Evolutionary conservation across 179 eudicot species (phyloP), one percentile per base, ranked within the genome.

Genomic region (Heliamphora pulchella): DNA sequence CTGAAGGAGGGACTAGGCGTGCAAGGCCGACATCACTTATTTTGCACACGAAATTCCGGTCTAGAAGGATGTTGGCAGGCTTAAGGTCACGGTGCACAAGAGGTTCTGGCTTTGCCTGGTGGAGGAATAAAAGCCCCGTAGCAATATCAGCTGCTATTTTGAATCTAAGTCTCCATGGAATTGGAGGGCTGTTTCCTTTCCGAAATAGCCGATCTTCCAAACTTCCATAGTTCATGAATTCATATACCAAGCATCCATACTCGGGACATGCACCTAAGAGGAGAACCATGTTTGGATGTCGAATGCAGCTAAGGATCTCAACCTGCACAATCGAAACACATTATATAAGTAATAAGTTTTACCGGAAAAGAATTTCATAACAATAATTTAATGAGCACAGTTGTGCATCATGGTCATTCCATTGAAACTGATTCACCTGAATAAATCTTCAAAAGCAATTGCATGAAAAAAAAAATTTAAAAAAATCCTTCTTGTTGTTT

Each of bases 211-310:
- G 83, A 63, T 89, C 91, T 46, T 89, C 91, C 58, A 89, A 82
- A 85, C 90, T 87, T 46, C 91, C 91, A 46, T 87, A 86, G 11
- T 81, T 82, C 91, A 89, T 89, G 86, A 87, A 86, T 77, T 89
- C 91, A n/a, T 89, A 89, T 51, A 89, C 91, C 47, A 89, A 84
- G 88, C 91, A 89, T 41, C 91, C 90, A 47, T 84, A 87, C 58
- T 89, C 90, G 2, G 91, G 91, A 70, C 90, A 89, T 3, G 91
- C 91, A 81, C 90, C 91, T 13, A 89, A 87, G 46, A 89, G 90
- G 48, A 89, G 88, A 22, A 89, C 91, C 91, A 89, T 89, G 84
- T 89, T 89, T 8, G 91, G 91, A 78, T 89, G 91, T 13, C 91
- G 70, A 46, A 89, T 89, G 82, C 91, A 84, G 76, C 91, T 86